phyloP scores from a whole-genome alignment of 805 yeast species.

The Komagataella pseudopastoris region DNA sequence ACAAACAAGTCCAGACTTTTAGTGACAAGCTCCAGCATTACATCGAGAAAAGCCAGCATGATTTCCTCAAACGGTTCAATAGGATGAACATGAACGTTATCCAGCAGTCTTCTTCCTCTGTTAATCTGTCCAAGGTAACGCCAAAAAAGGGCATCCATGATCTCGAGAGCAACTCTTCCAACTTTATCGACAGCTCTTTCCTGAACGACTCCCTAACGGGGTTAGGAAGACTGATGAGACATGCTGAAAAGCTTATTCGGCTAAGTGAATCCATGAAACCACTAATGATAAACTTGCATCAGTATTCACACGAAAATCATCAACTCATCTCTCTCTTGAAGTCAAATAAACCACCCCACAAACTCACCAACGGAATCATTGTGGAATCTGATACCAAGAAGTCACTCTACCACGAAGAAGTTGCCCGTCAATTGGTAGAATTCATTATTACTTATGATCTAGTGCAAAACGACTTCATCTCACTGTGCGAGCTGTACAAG shows the following conservation, averaged over 20 bases:
- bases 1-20: conserved; percentile 48
- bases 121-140: neutral
- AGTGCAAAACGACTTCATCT: conserved; percentile 42
- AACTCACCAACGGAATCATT: conserved; percentile 14
- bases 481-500: conserved; percentile 50
- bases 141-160: conserved; percentile 54
- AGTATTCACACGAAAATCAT: conserved; percentile 7
- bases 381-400: conserved; percentile 6
- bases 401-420: conserved; percentile 33
- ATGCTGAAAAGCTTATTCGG: conserved; percentile 58
- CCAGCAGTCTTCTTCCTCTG: conserved; percentile 6
- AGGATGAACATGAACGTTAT: conserved; percentile 23
- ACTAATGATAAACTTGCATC: conserved; percentile 4
- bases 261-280: conserved; percentile 30
- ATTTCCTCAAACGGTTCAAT: conserved; percentile 7
- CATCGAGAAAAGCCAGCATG: conserved; percentile 41
- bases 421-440: conserved; percentile 71
- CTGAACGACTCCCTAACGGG: conserved; percentile 64
- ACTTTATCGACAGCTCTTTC: conserved; percentile 41
- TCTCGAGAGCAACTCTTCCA: conserved; percentile 42
- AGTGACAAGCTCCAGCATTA: conserved; percentile 29
- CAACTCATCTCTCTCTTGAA: conserved; percentile 13
- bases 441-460: conserved; percentile 34
- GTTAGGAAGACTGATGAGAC: conserved; percentile 60
- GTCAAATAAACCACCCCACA: conserved; percentile 15